phyloP scores from a whole-genome alignment of 1,284 basidiomycete genomes.

The Marasmius sp. region DNA sequence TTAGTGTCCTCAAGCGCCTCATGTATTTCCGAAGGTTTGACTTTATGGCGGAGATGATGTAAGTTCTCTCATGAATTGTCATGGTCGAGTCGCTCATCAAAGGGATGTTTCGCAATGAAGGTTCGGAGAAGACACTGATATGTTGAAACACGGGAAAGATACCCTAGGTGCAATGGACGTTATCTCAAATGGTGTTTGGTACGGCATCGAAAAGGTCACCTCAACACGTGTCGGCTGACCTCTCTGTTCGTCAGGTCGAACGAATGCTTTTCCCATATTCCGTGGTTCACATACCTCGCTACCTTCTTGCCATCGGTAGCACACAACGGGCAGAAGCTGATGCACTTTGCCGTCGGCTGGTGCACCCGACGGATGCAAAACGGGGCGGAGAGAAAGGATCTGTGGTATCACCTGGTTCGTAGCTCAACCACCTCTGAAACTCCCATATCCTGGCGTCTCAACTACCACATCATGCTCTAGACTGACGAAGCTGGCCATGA shows the following conservation, averaged over 20 bases:
- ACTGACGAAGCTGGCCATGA: slow-evolving; percentile 43
- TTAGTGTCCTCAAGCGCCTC: neutral
- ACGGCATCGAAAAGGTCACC: neutral
- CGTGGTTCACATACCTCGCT: neutral
- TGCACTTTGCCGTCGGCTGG: slow-evolving; percentile 31
- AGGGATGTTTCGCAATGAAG: neutral
- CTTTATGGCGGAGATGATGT: neutral
- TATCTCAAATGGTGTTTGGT: neutral
- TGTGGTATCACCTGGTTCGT: slow-evolving; percentile 44
- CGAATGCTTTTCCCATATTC: neutral
- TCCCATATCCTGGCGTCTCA: neutral
- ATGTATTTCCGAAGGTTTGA: neutral
- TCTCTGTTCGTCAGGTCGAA: neutral
- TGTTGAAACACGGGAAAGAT: neutral
- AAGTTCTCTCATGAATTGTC: neutral
- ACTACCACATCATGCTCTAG: slow-evolving; percentile 21
- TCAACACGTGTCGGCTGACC: neutral
- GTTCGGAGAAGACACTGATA: neutral
- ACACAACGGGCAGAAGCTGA: slow-evolving; percentile 23
- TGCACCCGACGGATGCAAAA: slow-evolving; percentile 30
- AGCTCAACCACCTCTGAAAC: neutral
- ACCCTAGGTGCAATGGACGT: neutral
- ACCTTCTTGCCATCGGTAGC: slow-evolving; percentile 1
- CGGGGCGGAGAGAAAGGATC: slow-evolving; percentile 40
- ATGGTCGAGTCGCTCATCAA: neutral